Evolutionary conservation across 495 filamentous ascomycete species (phyloP).

Genomic region (Lindgomyces ingoldianus): DNA sequence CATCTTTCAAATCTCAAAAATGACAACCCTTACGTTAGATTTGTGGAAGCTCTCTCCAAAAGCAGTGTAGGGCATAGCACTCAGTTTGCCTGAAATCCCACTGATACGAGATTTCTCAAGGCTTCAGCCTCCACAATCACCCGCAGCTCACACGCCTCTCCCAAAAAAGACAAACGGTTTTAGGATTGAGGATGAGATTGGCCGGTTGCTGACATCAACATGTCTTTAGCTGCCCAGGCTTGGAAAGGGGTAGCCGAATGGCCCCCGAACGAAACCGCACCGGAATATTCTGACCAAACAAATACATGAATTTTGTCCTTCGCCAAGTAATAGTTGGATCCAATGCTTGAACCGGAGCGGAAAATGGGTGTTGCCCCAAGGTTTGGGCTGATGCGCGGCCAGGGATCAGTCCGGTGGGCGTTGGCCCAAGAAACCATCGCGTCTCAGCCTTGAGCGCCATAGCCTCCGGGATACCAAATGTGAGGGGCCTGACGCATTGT

Average conservation of each 20-base stretch:
- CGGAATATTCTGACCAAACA: too few relatives aligned
- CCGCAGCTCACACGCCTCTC: neutral
- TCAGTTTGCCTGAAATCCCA: neutral
- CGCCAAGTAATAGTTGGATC: too few relatives aligned
- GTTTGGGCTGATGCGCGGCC: neutral
- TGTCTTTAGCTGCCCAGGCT: too few relatives aligned
- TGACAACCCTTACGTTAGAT: too few relatives aligned
- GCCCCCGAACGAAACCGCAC: too few relatives aligned
- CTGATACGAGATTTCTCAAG: neutral
- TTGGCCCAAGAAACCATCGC: neutral
- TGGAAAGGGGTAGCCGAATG: too few relatives aligned
- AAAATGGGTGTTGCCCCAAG: too few relatives aligned
- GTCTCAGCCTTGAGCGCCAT: constrained; percentile 13
- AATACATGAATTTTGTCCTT: too few relatives aligned
- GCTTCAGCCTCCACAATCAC: neutral
- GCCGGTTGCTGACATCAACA: neutral
- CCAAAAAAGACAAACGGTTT: neutral
- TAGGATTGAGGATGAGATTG: neutral
- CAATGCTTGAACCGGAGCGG: too few relatives aligned
- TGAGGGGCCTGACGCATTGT: neutral
- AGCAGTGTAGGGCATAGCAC: too few relatives aligned
- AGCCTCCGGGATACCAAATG: neutral
- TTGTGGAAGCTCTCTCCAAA: too few relatives aligned
- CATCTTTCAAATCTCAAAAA: too few relatives aligned
- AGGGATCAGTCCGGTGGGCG: neutral